Conservation (phyloP, 495 filamentous ascomycete species). For the Penicillium parvum region DNA sequence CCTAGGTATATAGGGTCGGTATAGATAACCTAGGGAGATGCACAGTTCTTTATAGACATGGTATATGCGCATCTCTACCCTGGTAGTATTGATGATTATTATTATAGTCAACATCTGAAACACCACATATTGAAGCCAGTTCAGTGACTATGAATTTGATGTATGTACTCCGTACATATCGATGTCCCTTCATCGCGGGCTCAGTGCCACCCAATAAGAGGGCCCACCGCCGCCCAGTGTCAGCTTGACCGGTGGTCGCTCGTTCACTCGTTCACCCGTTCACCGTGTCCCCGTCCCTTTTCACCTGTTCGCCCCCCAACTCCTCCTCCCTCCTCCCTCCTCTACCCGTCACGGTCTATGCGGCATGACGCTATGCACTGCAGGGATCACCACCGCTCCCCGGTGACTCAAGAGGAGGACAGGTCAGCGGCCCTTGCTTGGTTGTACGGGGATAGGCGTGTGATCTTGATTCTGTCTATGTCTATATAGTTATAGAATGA, state of each 20-base stretch:
- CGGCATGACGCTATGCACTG: slow-evolving; percentile 28
- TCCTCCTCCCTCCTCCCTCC: background rate
- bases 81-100: too few species aligned
- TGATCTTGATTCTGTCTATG: background rate
- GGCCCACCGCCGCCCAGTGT: slow-evolving; percentile 3
- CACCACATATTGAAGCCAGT: too few species aligned
- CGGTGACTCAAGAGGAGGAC: slow-evolving; percentile 23
- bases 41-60: too few species aligned
- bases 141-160: too few species aligned
- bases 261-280: too few species aligned
- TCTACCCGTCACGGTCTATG: slow-evolving; percentile 10
- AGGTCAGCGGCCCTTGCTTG: slow-evolving; percentile 23
- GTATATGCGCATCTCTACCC: too few species aligned
- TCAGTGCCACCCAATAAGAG: slow-evolving; percentile 15
- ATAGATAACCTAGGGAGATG: too few species aligned
- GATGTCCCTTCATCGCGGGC: too few species aligned
- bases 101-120: too few species aligned
- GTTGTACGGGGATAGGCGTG: slow-evolving; percentile 25
- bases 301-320: slow-evolving; percentile 1
- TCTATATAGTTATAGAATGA: background rate
- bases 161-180: too few species aligned
- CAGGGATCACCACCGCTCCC: slow-evolving; percentile 18
- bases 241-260: slow-evolving; percentile 7
- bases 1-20: too few species aligned
- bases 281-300: too few species aligned